Base-by-base conservation (phyloP, 805 yeast species). In the Maudiozyma serrabonitensis region DNA sequence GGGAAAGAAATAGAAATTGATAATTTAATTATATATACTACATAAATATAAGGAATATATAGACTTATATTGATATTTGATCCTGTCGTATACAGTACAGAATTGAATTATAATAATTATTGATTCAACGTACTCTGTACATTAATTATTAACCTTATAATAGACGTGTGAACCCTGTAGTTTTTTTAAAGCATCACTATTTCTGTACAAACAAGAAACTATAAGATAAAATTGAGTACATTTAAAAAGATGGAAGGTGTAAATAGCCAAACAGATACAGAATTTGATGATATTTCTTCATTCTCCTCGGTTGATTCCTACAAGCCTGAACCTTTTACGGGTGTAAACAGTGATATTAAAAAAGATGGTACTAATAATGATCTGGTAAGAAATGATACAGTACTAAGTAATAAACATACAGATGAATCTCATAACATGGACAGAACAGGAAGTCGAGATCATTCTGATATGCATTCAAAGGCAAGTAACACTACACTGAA, bases 261-360 rank as follows among this genome's bases (percentile, higher is more conserved):
- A 38, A 37, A 19, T 19, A 47, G 37, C 18, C 40, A 46, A 6
- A 48, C 60, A 1, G 60, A 53, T 25, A 48, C 50, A 26, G 60
- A 57, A 28, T 59, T 57, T 46, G 63, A 59, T 23, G 64, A 60
- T 19, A 49, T 60, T 12, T 60, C 64, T n/a, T 60, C 64, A 1
- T 59, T 60, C 37, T 57, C 61, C 3, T 59, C 64, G 1, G 49
- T 57, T 12, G 62, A 60, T 46, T 60, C 64, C 8, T 60, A 56
- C 32, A 52, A 56, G 41, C 62, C 62, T 18, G 59, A 60, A 46
- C 57, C 58, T 11, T 60, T 60, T 41, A 52, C 38, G 11, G 50
- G 50, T 19, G 38, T 21, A 35, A 43, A 26, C 7, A 32, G 45
- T 6, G 46, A 42, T 19, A 21, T 43, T 12, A 23, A 31, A 11